phyloP scores from a whole-genome alignment of 768 basidiomycete genomes.

The Xerocomus spinulosus region DNA sequence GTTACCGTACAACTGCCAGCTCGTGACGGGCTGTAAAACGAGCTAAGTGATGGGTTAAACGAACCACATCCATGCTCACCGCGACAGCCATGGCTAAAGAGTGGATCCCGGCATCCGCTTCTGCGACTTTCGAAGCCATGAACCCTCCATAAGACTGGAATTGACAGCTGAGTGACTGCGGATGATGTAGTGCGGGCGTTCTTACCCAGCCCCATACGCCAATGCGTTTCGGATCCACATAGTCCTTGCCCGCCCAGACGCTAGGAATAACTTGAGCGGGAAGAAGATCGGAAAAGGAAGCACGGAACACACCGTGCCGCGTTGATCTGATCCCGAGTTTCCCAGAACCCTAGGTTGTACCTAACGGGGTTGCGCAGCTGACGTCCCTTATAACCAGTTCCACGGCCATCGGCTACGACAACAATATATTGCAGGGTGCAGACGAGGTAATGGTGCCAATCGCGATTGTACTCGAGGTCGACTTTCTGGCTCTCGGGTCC shows the following conservation, averaged over 20 bases:
- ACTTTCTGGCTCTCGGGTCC: slow-evolving; percentile 86
- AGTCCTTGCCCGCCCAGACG: slow-evolving; percentile 79
- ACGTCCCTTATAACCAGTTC: slow-evolving; percentile 89
- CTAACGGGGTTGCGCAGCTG: slow-evolving; percentile 83
- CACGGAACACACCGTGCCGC: slow-evolving; percentile 61
- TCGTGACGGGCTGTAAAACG: slow-evolving; percentile 68
- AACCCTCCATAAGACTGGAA: slow-evolving; percentile 91
- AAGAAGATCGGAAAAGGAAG: slow-evolving; percentile 1
- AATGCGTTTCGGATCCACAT: slow-evolving; percentile 83
- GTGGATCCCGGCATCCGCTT: slow-evolving; percentile 86
- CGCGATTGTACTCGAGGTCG: slow-evolving; percentile 56
- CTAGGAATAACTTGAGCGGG: slow-evolving; percentile 32
- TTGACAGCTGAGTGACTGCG: background rate
- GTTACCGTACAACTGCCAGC: slow-evolving; percentile 78
- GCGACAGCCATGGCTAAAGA: slow-evolving; percentile 89
- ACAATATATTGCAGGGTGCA: slow-evolving; percentile 79
- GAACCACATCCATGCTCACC: slow-evolving; percentile 40
- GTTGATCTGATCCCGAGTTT: slow-evolving; percentile 85
- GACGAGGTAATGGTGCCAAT: slow-evolving; percentile 87
- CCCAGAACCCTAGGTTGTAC: slow-evolving; percentile 82
- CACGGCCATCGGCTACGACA: slow-evolving; percentile 87
- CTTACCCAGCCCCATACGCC: slow-evolving; percentile 98
- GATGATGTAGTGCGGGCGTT: slow-evolving; percentile 4
- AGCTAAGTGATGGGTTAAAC: slow-evolving; percentile 9
- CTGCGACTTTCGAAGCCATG: slow-evolving; percentile 90